Conservation (phyloP, 345 rosid species). For the Eucalyptus curtisii region DNA sequence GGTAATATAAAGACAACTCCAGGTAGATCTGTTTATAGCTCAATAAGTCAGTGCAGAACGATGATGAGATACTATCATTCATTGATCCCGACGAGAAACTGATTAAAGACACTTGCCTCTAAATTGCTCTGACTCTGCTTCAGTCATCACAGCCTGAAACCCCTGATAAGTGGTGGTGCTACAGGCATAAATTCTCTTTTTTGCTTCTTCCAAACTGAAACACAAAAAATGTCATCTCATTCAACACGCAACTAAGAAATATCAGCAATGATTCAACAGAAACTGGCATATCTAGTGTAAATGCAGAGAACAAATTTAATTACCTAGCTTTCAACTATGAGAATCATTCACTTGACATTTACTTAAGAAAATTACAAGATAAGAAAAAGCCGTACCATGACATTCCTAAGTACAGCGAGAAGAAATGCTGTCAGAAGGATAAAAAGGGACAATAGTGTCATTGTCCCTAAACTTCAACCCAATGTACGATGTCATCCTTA, state of each 20-base stretch:
- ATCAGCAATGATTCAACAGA: not conserved
- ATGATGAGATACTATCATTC: not conserved
- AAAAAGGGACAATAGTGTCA: not conserved
- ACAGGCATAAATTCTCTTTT: constrained; percentile 80
- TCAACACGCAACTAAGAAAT: not conserved
- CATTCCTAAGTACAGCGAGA: not conserved
- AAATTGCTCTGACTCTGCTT: constrained; percentile 75
- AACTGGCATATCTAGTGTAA: not conserved
- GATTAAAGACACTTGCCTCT: constrained; percentile 15
- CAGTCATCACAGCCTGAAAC: constrained; percentile 89
- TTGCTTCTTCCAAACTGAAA: constrained; percentile 80
- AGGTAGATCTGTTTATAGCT: constrained; percentile 40
- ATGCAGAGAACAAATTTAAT: not conserved
- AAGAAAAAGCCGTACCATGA: not conserved
- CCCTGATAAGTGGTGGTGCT: constrained; percentile 93
- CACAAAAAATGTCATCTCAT: not conserved
- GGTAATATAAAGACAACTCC: constrained; percentile 86
- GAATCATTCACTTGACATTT: not conserved
- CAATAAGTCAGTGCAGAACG: not conserved
- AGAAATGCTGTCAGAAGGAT: not conserved
- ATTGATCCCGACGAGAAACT: not conserved
- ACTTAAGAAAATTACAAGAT: not conserved
- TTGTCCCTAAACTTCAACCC: not conserved
- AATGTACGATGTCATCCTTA: not conserved
- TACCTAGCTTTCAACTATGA: not conserved